These are phyloP conservation scores for Globisporangium yorkense DNA, from an alignment of 352 stramenopile genomes.

Conservation along the genomic window DNA sequence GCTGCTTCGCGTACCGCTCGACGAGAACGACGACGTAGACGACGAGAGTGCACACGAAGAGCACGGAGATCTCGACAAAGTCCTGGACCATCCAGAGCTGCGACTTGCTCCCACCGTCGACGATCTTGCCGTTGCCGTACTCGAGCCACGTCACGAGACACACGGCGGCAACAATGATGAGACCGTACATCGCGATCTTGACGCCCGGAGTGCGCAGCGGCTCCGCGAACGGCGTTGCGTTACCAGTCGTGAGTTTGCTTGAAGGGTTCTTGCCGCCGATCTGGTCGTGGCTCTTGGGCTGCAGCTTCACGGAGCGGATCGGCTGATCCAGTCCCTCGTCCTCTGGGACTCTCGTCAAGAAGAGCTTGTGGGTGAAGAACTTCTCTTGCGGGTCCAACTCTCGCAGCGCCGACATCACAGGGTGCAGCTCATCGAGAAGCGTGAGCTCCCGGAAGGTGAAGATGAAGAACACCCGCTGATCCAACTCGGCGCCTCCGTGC, in stretches of 20 bases:
- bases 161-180: constrained; percentile 14
- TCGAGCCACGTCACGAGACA: constrained; percentile 17
- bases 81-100: constrained; percentile 29
- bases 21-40: constrained; percentile 6
- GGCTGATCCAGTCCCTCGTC: constrained; percentile 12
- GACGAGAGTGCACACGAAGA: constrained; percentile 12
- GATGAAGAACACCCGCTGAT: constrained; percentile 15
- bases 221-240: constrained; percentile 15
- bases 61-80: constrained; percentile 19
- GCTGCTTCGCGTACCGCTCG: constrained; percentile 5
- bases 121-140: constrained; percentile 20
- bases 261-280: not conserved
- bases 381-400: not conserved
- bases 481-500: not conserved
- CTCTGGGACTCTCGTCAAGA: constrained; percentile 13
- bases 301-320: constrained; percentile 7
- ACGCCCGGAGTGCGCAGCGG: constrained; percentile 12
- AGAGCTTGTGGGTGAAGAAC: constrained; percentile 14
- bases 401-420: not conserved
- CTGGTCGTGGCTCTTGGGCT: not conserved
- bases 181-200: constrained; percentile 9
- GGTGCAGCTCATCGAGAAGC: not conserved
- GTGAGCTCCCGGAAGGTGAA: constrained; percentile 9
- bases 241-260: not conserved
- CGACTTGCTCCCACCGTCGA: constrained; percentile 16